These are phyloP conservation scores for Blastobotrys capitulatus DNA, from an alignment of 1,139 yeast species.

Conservation along the genomic window DNA sequence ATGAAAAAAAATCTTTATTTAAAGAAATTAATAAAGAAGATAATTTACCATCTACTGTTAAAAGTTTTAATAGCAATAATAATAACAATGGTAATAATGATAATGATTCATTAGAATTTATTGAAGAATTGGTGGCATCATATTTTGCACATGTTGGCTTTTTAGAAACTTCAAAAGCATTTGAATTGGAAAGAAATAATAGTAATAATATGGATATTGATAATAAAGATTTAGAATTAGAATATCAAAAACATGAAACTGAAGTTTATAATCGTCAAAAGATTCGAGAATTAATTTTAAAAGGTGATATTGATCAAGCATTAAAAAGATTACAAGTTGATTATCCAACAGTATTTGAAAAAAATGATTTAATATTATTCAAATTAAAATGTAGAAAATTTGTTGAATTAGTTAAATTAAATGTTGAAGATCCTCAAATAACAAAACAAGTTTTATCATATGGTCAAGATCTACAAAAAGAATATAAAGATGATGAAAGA, in stretches of 20 bases:
- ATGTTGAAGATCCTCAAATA: neutral
- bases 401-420: conserved; percentile 37
- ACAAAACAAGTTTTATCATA: conserved; percentile 37
- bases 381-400: conserved; percentile 49
- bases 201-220: conserved; percentile 10
- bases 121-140: conserved; percentile 57
- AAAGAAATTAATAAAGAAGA: no score
- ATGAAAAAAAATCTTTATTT: conserved; percentile 34
- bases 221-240: neutral
- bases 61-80: no score
- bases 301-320: conserved; percentile 47
- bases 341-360: conserved; percentile 43
- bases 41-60: no score
- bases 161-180: conserved; percentile 59
- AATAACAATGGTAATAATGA: conserved; percentile 8
- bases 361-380: conserved; percentile 45
- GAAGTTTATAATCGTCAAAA: conserved; percentile 48
- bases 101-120: conserved; percentile 31
- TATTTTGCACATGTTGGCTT: conserved; percentile 74
- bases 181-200: conserved; percentile 38
- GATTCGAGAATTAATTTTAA: conserved; percentile 42
- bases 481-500: conserved; percentile 33
- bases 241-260: conserved; percentile 19
- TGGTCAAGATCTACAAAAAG: conserved; percentile 44
- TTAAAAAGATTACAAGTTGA: conserved; percentile 40